phyloP scores from a whole-genome alignment of 2,329 filamentous ascomycete species.

The Penicillium sp. region DNA sequence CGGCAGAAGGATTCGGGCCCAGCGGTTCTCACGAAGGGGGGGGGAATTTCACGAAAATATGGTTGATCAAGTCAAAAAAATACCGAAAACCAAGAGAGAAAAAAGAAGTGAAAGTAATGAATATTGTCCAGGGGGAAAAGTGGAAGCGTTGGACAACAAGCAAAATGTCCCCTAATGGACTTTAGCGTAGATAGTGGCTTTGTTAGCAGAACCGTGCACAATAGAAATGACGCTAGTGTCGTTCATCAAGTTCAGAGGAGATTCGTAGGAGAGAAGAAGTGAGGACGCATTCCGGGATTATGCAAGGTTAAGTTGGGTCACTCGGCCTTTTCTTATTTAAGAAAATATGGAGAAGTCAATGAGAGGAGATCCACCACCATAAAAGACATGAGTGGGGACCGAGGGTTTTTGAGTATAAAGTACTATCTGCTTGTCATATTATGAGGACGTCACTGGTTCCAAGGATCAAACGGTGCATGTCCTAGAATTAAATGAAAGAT shows the following conservation, averaged over 20 bases:
- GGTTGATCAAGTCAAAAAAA: neutral
- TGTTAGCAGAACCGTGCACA: slow-evolving; percentile 4
- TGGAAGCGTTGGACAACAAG: neutral
- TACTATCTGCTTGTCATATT: neutral
- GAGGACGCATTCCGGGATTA: neutral
- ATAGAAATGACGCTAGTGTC: neutral
- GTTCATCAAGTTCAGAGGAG: neutral
- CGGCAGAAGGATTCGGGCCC: slow-evolving; percentile 3
- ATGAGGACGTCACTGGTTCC: neutral
- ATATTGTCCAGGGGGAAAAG: neutral
- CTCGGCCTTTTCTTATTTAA: neutral
- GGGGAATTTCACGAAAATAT: neutral
- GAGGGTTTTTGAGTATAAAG: neutral
- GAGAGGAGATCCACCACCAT: neutral
- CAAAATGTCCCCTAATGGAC: slow-evolving; percentile 10
- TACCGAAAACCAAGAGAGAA: neutral
- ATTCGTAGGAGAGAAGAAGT: neutral
- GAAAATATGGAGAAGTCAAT: neutral
- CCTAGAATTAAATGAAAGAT: neutral
- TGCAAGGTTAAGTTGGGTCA: neutral
- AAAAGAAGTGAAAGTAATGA: neutral
- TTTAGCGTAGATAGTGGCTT: slow-evolving; percentile 13
- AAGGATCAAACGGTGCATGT: neutral
- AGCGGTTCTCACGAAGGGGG: neutral
- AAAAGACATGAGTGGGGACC: neutral